Base-by-base conservation (phyloP, 2,329 filamentous ascomycete species). In the Pseudopithomyces maydicus region DNA sequence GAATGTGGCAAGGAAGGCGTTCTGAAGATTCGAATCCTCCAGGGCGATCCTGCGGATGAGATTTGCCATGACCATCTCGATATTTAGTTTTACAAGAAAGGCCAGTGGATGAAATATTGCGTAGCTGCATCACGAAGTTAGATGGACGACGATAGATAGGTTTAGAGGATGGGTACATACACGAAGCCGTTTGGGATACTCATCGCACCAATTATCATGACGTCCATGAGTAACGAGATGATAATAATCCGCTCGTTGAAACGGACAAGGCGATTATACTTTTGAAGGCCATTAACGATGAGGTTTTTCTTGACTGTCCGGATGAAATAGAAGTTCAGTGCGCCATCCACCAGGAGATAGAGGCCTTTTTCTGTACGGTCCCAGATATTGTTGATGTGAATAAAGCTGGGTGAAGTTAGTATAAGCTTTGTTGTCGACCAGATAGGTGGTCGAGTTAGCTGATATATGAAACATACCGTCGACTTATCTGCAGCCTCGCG, bases 11-110 rank as follows among this genome's bases (percentile, higher is more conserved):
- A 47, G n/a, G 29, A 47, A 47, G 17, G n/a, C n/a, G n/a, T 47
- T 36, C 11, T 35, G 29, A 19, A 20, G 10, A 20, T 12, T 22
- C 2, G 20, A 32, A n/a, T 47, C 35, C 2, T 35, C 29, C 14
- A 47, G 44, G 2, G 29, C 45, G 20, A 48, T 38, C 7, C 23
- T 38, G 19, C 32, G 33, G 56, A 83, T 80, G 14, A 84, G 74
- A 52, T 81, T 78, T 57, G 81, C 80, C 77, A 83, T 80, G 49
- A 77, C 79, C 76, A 83, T 79, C 61, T 82, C 80, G 65, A 84
- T 82, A 60, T 81, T 76, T 19, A 83, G 72, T 60, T 83, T 83
- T 57, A 80, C 70, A 22, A 81, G 70, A 62, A 80, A 82, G 8
- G 76, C 81, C 3, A 84, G 70, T 0, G 81, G 81, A 54, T 82